Conservation (phyloP, 2,329 filamentous ascomycete genomes). For the Cladobotryum mycophilum region DNA sequence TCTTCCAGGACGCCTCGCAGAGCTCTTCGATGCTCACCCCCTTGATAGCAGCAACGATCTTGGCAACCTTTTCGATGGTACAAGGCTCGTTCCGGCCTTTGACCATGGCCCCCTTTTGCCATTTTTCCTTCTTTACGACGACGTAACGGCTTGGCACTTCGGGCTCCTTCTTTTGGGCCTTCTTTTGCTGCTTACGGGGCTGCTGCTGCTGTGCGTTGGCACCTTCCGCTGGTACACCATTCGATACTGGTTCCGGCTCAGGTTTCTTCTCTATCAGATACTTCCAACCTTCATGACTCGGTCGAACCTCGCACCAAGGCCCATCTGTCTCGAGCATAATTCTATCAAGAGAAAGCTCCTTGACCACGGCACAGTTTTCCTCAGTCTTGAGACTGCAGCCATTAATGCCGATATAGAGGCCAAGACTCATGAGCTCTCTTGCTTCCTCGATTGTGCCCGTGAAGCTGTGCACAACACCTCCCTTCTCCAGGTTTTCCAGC, state of each 20-base stretch:
- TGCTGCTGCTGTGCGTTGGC: slow-evolving; percentile 12
- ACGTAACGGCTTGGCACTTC: slow-evolving; percentile 69
- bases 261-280: slow-evolving; percentile 47
- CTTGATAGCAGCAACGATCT: slow-evolving; percentile 82
- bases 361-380: slow-evolving; percentile 83
- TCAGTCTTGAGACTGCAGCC: slow-evolving; percentile 93
- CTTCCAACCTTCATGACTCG: slow-evolving; percentile 78
- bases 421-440: slow-evolving; percentile 68
- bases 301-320: slow-evolving; percentile 93
- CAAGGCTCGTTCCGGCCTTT: slow-evolving; percentile 94
- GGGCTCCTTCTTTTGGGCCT: slow-evolving; percentile 53
- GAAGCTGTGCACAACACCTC: slow-evolving; percentile 89
- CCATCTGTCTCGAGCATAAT: slow-evolving; percentile 96
- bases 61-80: slow-evolving; percentile 79
- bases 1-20: slow-evolving; percentile 77
- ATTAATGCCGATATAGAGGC: slow-evolving; percentile 90
- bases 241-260: slow-evolving; percentile 18
- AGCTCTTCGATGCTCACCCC: slow-evolving; percentile 73
- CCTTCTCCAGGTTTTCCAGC: slow-evolving; percentile 61
- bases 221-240: slow-evolving; percentile 15
- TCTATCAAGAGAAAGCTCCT: slow-evolving; percentile 67
- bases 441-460: slow-evolving; percentile 85
- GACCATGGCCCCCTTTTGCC: slow-evolving; percentile 78
- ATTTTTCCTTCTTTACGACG: slow-evolving; percentile 93
- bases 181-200: slow-evolving; percentile 32